A percentile compares a stretch with the other conserved stretches of the same genome.
phyloP scores from a whole-genome alignment of 768 basidiomycete species.

The Panus rudis region DNA sequence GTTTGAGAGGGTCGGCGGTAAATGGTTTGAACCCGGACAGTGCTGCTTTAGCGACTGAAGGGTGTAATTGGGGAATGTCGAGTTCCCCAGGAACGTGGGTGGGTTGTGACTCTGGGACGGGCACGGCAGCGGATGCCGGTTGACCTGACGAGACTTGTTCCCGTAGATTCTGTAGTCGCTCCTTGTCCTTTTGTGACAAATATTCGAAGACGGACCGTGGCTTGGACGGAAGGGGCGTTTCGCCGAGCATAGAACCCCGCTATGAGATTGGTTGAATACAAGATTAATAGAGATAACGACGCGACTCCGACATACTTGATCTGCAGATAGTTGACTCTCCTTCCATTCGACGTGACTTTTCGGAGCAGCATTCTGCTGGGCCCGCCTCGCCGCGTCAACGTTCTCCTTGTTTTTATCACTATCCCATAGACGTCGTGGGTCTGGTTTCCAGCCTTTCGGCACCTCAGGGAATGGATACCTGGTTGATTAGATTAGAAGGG shows the following conservation, averaged over 20 bases:
- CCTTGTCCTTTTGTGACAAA: constrained; percentile 86
- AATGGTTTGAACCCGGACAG: constrained; percentile 89
- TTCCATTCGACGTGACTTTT: constrained; percentile 47
- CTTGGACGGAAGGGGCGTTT: constrained; percentile 60
- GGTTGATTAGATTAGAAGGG: constrained; percentile 14
- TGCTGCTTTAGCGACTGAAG: constrained; percentile 80
- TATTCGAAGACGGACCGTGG: constrained; percentile 90
- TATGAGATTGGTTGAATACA: too few species aligned
- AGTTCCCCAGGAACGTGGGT: constrained; percentile 25
- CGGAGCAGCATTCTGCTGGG: constrained; percentile 35
- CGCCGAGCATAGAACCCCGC: constrained; percentile 82
- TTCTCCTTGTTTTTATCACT: constrained; percentile 32
- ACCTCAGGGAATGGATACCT: constrained; percentile 85
- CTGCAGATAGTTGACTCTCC: constrained; percentile 51
- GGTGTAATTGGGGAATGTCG: constrained; percentile 43
- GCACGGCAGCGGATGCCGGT: constrained; percentile 13
- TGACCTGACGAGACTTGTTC: constrained; percentile 20
- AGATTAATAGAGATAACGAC: too few species aligned
- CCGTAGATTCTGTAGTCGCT: constrained; percentile 63
- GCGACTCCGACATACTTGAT: constrained; percentile 70
- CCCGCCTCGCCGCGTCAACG: constrained; percentile 21
- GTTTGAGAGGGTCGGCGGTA: constrained; percentile 65
- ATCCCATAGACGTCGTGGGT: constrained; percentile 75
- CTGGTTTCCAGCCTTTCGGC: constrained; percentile 78
- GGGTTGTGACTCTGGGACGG: constrained; percentile 21